Conservation (phyloP, 1,284 basidiomycete species). For the Moniliophthora roreri region DNA sequence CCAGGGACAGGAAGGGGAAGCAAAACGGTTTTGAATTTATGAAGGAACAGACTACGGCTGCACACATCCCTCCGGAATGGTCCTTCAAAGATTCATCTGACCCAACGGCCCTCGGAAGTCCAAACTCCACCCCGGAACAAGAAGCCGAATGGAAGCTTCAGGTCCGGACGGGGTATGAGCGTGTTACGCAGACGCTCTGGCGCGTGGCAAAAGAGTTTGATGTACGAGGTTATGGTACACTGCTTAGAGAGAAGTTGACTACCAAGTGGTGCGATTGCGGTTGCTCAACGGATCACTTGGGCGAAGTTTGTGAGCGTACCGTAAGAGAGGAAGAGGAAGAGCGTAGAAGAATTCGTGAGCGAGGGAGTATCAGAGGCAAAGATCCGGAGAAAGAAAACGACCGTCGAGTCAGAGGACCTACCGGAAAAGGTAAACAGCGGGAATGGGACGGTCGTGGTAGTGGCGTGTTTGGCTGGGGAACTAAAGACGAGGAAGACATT, state of each 20-base stretch:
- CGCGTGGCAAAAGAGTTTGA: conserved; percentile 66
- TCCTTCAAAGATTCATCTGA: conserved; percentile 1
- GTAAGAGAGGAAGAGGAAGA: conserved; percentile 66
- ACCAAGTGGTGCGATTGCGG: conserved; percentile 76
- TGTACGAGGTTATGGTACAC: conserved; percentile 65
- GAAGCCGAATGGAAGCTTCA: conserved; percentile 55
- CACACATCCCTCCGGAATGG: conserved; percentile 1
- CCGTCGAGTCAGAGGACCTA: conserved; percentile 17
- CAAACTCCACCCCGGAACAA: conserved; percentile 35
- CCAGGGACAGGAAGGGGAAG: conserved; percentile 4
- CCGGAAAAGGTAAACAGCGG: conserved; percentile 55
- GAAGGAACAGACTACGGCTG: not conserved
- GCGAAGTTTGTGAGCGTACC: conserved; percentile 69
- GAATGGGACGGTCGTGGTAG: conserved; percentile 74
- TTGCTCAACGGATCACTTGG: conserved; percentile 71
- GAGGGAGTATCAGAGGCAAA: conserved; percentile 8
- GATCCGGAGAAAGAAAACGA: not conserved
- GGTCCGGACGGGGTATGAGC: conserved; percentile 61
- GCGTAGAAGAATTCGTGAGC: conserved; percentile 2
- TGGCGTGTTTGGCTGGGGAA: conserved; percentile 66
- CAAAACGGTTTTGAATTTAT: conserved; percentile 1
- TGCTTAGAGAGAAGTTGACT: conserved; percentile 65
- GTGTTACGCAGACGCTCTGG: conserved; percentile 61
- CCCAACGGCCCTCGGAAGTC: not conserved
- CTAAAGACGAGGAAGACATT: conserved; percentile 68